Evolutionary conservation across 768 basidiomycete genomes (phyloP), one percentile per base, ranked within the genome.

Genomic region (Macrocybe gigantea): DNA sequence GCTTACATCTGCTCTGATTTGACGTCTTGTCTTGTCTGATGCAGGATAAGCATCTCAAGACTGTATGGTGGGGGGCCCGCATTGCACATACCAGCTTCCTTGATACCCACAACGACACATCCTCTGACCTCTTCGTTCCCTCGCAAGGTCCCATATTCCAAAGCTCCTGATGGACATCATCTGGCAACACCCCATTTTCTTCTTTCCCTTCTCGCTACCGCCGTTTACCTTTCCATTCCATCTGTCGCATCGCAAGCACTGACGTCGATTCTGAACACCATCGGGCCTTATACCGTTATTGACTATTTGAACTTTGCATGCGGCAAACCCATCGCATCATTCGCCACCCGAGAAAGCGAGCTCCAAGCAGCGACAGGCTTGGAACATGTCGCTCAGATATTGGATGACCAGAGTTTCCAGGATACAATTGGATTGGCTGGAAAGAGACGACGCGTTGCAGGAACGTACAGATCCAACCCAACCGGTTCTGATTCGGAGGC

Each of bases 61-160:
- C 75, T 96, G 5, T 96, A 95, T 57, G 90, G 92, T 15, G 86
- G 89, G 12, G 86, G 90, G 0, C 93, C 93, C 9, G 72, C 74
- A 0, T 72, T 95, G 35, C 73, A 82, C 56, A 69, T 93, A 44
- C 77, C 83, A 12, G 73, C 82, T 0, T 68, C 74, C 14, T 65
- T 89, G 33, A 71, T 85, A 46, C 83, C 93, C 3, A 83, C 83
- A 0, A 60, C 82, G 2, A 58, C 71, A 1, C 71, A 84, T 33
- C 92, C 93, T 2, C 74, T 95, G 43, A 88, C 88, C 0, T 72
- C 84, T 1, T 73, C 75, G n/a, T 85, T 81, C 56, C 74, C 75
- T n/a, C 53, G 60, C 7, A 52, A 52, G 45, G 58, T 56, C 45
- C 53, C 52, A 54, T 59, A 53, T 38, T 51, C 59, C 8, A 58